These are phyloP conservation scores for Clonostachys solani DNA, from an alignment of 2,329 filamentous ascomycete genomes.

Conservation along the genomic window DNA sequence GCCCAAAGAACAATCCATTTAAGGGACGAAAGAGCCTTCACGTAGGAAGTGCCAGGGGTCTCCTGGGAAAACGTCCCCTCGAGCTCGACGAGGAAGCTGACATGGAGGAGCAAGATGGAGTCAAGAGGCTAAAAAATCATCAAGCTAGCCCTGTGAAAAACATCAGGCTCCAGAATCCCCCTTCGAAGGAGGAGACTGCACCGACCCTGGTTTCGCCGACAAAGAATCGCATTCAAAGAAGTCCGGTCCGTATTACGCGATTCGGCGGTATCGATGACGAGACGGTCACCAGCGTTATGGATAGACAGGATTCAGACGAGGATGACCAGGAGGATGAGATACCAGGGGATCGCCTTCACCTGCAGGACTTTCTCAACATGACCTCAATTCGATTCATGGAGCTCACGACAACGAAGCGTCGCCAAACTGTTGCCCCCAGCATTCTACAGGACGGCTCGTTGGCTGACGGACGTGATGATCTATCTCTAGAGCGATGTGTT, in stretches of 20 bases:
- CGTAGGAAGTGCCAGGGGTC: constrained; percentile 67
- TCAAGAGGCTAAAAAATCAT: constrained; percentile 68
- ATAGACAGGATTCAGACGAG: constrained; percentile 38
- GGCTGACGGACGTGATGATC: constrained; percentile 40
- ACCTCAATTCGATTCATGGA: constrained; percentile 99
- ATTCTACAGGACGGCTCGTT: constrained; percentile 34
- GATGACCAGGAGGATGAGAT: constrained; percentile 30
- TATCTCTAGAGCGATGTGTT: constrained; percentile 71
- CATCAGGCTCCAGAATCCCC: constrained; percentile 64
- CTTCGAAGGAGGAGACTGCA: constrained; percentile 57
- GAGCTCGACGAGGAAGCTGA: constrained; percentile 67
- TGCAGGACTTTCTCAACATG: constrained; percentile 92
- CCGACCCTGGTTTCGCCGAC: constrained; percentile 40
- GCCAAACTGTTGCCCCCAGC: constrained; percentile 71
- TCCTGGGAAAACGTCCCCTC: constrained; percentile 69
- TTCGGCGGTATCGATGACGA: constrained; percentile 51
- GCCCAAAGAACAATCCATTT: constrained; percentile 66
- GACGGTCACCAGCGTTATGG: constrained; percentile 21
- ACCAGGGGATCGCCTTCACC: constrained; percentile 52
- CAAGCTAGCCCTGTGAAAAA: constrained; percentile 76
- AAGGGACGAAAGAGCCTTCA: constrained; percentile 72
- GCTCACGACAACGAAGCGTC: constrained; percentile 88
- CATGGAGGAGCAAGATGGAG: constrained; percentile 51
- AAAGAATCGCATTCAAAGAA: constrained; percentile 39
- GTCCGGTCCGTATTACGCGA: constrained; percentile 50